Conservation (phyloP, 331 rosid species). For the Rhamnella rubrinervis region DNA sequence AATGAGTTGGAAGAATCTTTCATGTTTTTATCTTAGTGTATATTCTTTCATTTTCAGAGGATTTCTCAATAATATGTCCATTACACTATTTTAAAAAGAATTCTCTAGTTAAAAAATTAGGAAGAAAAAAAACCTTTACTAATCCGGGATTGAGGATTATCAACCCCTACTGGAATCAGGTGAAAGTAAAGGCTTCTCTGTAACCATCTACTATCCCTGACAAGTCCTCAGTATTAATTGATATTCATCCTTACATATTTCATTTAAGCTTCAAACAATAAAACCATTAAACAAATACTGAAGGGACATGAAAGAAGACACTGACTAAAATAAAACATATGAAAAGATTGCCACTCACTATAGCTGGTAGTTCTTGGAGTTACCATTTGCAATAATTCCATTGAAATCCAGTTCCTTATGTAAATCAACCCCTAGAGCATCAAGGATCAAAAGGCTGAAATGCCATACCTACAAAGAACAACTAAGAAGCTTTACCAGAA, state of each 20-base stretch:
- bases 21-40: too few species aligned
- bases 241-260: neutral
- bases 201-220: neutral
- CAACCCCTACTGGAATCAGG: too few species aligned
- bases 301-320: neutral
- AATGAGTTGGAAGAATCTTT: too few species aligned
- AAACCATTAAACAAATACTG: neutral
- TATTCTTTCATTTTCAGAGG: too few species aligned
- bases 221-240: neutral
- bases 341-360: constrained; percentile 46
- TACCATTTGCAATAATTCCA: constrained; percentile 45
- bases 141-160: too few species aligned
- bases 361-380: constrained; percentile 87
- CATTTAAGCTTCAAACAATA: neutral
- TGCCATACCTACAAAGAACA: constrained; percentile 71
- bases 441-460: constrained; percentile 71
- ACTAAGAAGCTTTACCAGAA: neutral
- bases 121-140: too few species aligned
- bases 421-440: constrained; percentile 51
- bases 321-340: neutral
- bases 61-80: too few species aligned
- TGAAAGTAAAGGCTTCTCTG: too few species aligned
- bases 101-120: too few species aligned
- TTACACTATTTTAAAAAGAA: too few species aligned
- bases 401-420: constrained; percentile 49